Conservation (phyloP, 805 yeast species). For the Suhomyces faveliae region DNA sequence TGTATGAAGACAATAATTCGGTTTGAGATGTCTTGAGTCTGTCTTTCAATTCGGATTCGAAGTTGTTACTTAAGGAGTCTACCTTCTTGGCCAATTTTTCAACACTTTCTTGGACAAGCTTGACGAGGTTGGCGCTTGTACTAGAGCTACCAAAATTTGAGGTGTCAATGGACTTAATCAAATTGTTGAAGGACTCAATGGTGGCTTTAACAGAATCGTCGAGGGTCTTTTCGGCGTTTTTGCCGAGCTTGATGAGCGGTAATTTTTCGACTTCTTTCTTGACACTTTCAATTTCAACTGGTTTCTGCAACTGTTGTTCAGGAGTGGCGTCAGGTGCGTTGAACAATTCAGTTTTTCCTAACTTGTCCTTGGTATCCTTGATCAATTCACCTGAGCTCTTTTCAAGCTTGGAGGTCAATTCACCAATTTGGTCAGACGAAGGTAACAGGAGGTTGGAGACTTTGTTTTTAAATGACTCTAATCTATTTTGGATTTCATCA, state of each 20-base stretch:
- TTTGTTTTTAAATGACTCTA: constrained; percentile 17
- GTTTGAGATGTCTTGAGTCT: constrained; percentile 38
- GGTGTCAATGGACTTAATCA: constrained; percentile 36
- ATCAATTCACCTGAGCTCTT: constrained; percentile 32
- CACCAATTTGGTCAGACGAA: constrained; percentile 31
- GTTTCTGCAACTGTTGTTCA: constrained; percentile 42
- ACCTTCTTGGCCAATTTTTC: constrained; percentile 30
- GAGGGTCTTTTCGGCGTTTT: constrained; percentile 19
- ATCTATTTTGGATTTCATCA: constrained; percentile 28
- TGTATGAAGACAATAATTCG: constrained; percentile 38
- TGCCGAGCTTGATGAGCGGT: constrained; percentile 31
- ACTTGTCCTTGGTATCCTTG: constrained; percentile 37
- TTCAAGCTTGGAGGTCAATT: constrained; percentile 33
- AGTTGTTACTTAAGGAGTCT: constrained; percentile 30
- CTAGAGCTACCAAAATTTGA: constrained; percentile 21
- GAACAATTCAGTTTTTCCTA: constrained; percentile 9
- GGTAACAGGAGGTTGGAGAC: constrained; percentile 25
- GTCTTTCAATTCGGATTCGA: constrained; percentile 36
- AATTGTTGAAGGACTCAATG: constrained; percentile 37
- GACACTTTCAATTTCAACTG: constrained; percentile 36
- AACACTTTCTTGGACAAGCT: constrained; percentile 32
- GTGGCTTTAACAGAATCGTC: constrained; percentile 37
- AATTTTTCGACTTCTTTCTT: constrained; percentile 29
- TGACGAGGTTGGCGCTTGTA: constrained; percentile 29
- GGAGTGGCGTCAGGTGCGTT: constrained; percentile 26